These are phyloP conservation scores for Endogone sp. DNA, from an alignment of 192 early-diverging fungal genomes.

Conservation along the genomic window DNA sequence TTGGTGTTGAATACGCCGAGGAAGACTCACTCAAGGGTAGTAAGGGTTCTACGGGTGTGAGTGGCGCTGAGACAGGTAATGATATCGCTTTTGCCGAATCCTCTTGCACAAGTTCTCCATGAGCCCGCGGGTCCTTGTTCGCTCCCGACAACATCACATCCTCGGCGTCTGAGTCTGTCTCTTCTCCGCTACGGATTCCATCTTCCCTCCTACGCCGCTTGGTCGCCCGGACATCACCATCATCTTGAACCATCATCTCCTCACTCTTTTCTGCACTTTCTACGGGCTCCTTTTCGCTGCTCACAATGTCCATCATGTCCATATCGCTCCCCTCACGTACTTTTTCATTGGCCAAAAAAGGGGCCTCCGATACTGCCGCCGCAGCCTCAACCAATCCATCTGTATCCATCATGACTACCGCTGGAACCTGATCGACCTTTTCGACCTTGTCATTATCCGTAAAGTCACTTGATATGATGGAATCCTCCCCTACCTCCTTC, in stretches of 20 bases:
- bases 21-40: neutral
- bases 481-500: neutral
- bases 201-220: neutral
- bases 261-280: neutral
- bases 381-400: slow-evolving; percentile 4
- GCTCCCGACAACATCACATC: too few relatives aligned
- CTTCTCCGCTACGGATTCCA: neutral
- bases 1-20: neutral
- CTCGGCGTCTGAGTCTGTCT: neutral
- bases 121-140: neutral
- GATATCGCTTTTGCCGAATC: neutral
- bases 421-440: neutral
- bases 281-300: neutral
- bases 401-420: slow-evolving; percentile 2
- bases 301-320: neutral
- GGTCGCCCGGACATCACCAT: neutral
- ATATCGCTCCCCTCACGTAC: neutral
- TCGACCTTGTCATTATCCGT: neutral
- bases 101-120: neutral
- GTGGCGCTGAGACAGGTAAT: neutral
- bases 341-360: neutral
- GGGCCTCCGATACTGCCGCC: neutral
- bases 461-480: neutral
- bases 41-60: neutral
- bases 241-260: neutral